Conservation (phyloP, 2,329 filamentous ascomycete species). For the Aspergillus pseudoviridinutans region DNA sequence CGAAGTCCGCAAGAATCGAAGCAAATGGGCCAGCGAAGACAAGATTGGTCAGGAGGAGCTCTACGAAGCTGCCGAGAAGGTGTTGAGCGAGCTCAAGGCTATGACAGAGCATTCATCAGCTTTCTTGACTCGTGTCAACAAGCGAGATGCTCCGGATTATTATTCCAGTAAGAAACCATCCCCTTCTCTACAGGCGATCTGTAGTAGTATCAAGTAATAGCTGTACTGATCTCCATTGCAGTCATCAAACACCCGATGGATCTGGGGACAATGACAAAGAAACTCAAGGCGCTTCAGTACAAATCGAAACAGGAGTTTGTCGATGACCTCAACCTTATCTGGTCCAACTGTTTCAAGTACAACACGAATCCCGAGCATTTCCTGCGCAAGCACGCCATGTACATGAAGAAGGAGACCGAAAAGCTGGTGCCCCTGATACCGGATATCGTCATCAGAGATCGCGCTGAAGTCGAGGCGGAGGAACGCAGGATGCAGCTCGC, state of each 20-base stretch:
- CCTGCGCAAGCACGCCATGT: conserved; percentile 84
- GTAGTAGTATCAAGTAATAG: not conserved
- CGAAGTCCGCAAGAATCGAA: conserved; percentile 94
- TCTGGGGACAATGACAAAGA: conserved; percentile 96
- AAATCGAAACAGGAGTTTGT: conserved; percentile 95
- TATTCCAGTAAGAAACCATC: conserved; percentile 65
- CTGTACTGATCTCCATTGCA: conserved; percentile 37
- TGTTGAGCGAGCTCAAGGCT: conserved; percentile 92
- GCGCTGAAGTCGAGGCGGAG: conserved; percentile 90
- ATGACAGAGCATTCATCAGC: conserved; percentile 97
- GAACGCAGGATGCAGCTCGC: conserved; percentile 74
- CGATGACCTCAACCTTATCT: conserved; percentile 87
- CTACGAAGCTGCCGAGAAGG: conserved; percentile 95
- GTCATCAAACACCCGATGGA: conserved; percentile 98
- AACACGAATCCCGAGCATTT: conserved; percentile 87
- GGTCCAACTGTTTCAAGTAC: conserved; percentile 94
- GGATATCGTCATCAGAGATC: conserved; percentile 82
- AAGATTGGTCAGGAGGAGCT: conserved; percentile 96
- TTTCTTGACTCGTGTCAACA: conserved; percentile 91
- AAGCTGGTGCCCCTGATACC: conserved; percentile 94
- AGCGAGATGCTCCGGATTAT: conserved; percentile 94
- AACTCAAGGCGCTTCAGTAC: conserved; percentile 74
- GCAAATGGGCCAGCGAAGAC: conserved; percentile 98
- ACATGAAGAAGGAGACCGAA: conserved; percentile 96
- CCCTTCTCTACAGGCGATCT: no score